Base-by-base conservation (phyloP, 148 eudicot species). In the Silene conica region DNA sequence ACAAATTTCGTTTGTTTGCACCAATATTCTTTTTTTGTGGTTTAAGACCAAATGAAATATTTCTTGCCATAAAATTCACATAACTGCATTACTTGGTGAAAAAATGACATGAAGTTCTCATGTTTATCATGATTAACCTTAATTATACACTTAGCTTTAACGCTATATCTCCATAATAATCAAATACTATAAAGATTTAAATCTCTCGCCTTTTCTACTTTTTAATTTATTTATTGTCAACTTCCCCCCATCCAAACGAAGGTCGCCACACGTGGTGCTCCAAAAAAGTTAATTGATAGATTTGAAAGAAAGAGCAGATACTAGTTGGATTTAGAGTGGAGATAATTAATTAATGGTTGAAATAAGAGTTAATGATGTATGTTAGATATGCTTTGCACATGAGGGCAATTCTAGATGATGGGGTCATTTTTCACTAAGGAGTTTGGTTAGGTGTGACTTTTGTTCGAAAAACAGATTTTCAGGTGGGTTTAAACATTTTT, bases 61-160 rank as follows among this genome's bases (percentile, higher is more conserved):
- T 50, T 13, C 55, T 12, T 50, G 55, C 55, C 16, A 9, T 50
- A 50, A 50, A 50, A 50, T 9, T 50, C 3, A 50, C 55, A 14
- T 50, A 50, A 50, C 55, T 50, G 55, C 55, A 50, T 50, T 50
- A 50, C 55, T 18, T 50, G 14, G 55, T 15, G 16, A 50, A 50
- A 48, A 50, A 50, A 50, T 21, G 63, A 59, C 63, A 59, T 59
- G 13, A 59, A 59, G 12, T 56, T 56, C 60, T 56, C 60, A 56
- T 56, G 60, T 56, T 56, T 56, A 56, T 20, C 4, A 22, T 20
- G 4, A 22, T 20, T 8, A 59, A 59, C 22, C 62, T 20, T 20
- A 59, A 21, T 20, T 1, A 21, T 22, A 6, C 63, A 21, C 3
- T 59, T 59, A 10, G 63, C 63, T 22, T 4, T 1, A 59, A 22